Base-by-base conservation (phyloP, 352 stramenopile genomes). In the Peronospora destructor region DNA sequence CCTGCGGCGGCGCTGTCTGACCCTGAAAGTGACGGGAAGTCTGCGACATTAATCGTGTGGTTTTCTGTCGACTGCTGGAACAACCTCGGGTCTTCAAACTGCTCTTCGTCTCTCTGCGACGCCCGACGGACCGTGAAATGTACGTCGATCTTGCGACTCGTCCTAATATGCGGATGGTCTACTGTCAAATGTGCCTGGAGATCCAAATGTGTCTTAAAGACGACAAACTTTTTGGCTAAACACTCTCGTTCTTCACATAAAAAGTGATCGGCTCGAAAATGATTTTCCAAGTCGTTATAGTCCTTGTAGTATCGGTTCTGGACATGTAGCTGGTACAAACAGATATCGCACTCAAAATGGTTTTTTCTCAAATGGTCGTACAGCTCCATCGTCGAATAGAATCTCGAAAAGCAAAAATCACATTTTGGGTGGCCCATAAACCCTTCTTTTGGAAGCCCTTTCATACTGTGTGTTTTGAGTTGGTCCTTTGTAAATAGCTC, bases 281-380 rank as follows among this genome's bases (percentile, higher is more conserved):
- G 86, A 62, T 90, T 87, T 48, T 96, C 79, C 33, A 96, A 49
- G 61, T 96, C 87, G 36, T 75, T 66, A 63, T 96, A 96, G 65
- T 96, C 84, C 67, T 91, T 91, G 73, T 95, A 96, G 61, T 95
- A 94, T 32, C 84, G 67, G 66, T 94, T 90, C 64, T 93, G 76
- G 14, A 94, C 79, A 43, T 82, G 52, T 16, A 79, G 53, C 37
- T 73, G 69, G 45, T 79, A 83, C 21, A 95, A 56, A 49, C 87
- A 96, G 26, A 96, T 81, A 51, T 96, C 84, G 60, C 87, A 96
- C 62, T 92, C 86, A 50, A 93, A 96, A 61, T 96, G 87, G 53
- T 94, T 88, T 69, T 95, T 94, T 39, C 84, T 77, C 57, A 96
- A 45, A 42, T 96, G 87, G 9, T 95, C 79, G 56, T 95, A 93